Evolutionary conservation across 352 stramenopile species (phyloP).

Genomic region (Globisporangium megalacanthum): DNA sequence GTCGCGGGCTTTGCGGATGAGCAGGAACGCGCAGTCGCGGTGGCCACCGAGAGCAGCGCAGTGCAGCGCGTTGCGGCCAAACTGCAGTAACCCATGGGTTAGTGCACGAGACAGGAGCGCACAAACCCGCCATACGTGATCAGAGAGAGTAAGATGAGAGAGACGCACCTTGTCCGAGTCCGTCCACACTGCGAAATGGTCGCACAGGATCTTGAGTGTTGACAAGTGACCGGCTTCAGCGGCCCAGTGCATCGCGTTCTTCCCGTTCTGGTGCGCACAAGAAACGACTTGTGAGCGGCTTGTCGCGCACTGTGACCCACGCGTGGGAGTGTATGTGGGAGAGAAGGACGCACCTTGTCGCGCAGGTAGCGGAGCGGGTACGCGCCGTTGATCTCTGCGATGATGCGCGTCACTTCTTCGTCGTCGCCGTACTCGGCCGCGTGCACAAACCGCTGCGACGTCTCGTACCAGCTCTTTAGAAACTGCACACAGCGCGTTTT

Average conservation of each 20-base stretch:
- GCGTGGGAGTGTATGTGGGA: background rate
- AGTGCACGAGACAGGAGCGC: background rate
- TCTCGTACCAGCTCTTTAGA: slow-evolving; percentile 86
- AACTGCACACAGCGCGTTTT: slow-evolving; percentile 86
- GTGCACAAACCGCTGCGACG: slow-evolving; percentile 83
- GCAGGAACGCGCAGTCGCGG: slow-evolving; percentile 79
- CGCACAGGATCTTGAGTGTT: slow-evolving; percentile 72
- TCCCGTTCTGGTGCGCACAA: slow-evolving; percentile 54
- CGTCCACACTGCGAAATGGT: slow-evolving; percentile 74
- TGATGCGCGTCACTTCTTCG: slow-evolving; percentile 73
- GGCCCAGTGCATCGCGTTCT: slow-evolving; percentile 86
- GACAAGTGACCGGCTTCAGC: slow-evolving; percentile 71
- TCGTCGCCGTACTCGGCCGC: slow-evolving; percentile 77
- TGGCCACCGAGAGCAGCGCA: slow-evolving; percentile 74
- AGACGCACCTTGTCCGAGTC: slow-evolving; percentile 65
- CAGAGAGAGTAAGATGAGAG: background rate
- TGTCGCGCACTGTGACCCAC: no score
- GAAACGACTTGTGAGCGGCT: no score
- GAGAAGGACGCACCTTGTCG: slow-evolving; percentile 54
- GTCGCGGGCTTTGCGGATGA: slow-evolving; percentile 65
- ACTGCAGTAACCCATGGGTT: slow-evolving; percentile 23
- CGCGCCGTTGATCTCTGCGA: slow-evolving; percentile 69
- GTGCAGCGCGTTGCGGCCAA: slow-evolving; percentile 81
- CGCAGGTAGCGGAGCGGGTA: slow-evolving; percentile 78
- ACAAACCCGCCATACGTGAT: background rate